phyloP scores from a whole-genome alignment of 306 rosid species.

The Lathyrus tuberosus region DNA sequence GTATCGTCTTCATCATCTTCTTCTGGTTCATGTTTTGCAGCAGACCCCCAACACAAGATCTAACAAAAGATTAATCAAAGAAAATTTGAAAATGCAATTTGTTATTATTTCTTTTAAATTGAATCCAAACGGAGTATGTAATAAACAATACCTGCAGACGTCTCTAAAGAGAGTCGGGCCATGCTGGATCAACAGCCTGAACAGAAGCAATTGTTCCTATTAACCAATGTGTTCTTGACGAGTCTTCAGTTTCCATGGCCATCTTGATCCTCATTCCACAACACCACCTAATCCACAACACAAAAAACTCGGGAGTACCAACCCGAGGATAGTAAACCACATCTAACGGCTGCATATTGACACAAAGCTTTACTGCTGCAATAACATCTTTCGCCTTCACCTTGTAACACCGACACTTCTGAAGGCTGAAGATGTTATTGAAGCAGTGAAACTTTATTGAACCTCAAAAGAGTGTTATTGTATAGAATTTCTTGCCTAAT shows the following conservation, averaged over 20 bases:
- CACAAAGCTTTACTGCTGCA: slow-evolving; percentile 56
- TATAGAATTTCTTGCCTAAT: no score
- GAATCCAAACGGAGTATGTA: neutral
- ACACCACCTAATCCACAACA: slow-evolving; percentile 78
- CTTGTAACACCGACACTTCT: no score
- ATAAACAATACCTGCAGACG: slow-evolving; percentile 71
- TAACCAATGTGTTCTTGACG: slow-evolving; percentile 64
- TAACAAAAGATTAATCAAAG: slow-evolving; percentile 24
- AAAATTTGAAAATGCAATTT: neutral
- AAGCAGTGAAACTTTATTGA: no score
- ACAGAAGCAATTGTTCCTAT: slow-evolving; percentile 79
- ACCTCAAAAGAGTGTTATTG: no score
- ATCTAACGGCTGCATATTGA: slow-evolving; percentile 61
- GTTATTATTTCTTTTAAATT: no score
- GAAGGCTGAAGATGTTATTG: no score
- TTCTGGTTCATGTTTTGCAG: no score
- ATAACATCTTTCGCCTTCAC: slow-evolving; percentile 68
- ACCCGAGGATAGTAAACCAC: slow-evolving; percentile 79
- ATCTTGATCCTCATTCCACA: slow-evolving; percentile 88
- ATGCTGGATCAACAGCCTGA: slow-evolving; percentile 64
- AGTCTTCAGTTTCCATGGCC: slow-evolving; percentile 80
- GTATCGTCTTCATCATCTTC: no score
- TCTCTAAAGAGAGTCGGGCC: slow-evolving; percentile 91
- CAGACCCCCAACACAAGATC: no score
- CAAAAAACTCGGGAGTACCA: slow-evolving; percentile 78